Percentiles rank a stretch among this genome's conserved stretches.
Evolutionary conservation across 2,329 filamentous ascomycete species (phyloP).

Genomic region (Beauveria sp.): DNA sequence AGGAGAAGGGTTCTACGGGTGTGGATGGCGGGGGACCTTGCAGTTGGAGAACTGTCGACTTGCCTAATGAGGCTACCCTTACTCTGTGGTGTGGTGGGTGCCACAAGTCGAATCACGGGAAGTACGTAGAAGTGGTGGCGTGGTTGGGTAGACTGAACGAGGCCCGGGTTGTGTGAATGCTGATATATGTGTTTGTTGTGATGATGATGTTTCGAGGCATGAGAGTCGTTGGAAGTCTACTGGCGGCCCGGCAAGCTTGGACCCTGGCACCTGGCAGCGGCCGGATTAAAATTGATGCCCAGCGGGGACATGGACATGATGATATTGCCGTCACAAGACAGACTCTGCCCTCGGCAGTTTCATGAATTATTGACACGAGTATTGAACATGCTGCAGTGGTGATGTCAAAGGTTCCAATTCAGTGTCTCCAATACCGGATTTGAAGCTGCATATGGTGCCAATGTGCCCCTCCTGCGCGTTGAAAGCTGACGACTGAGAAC

Average conservation of each 20-base stretch:
- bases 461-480: neutral
- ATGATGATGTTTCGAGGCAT: neutral
- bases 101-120: neutral
- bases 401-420: neutral
- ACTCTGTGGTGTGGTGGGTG: neutral
- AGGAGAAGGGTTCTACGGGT: neutral
- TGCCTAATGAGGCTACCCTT: slow-evolving; percentile 5
- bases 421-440: neutral
- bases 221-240: neutral
- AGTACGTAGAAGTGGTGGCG: slow-evolving; percentile 1
- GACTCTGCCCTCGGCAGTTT: neutral
- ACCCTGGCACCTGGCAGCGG: neutral
- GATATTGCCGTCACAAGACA: neutral
- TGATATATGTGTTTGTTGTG: neutral
- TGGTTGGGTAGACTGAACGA: neutral
- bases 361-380: too few relatives aligned
- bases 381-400: neutral
- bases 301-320: neutral
- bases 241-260: neutral
- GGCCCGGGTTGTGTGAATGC: neutral
- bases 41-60: slow-evolving; percentile 1
- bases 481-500: neutral
- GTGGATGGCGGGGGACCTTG: neutral
- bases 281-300: slow-evolving; percentile 4
- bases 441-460: neutral